These are phyloP conservation scores for Psidium guajava DNA, from an alignment of 345 rosid genomes.

Conservation along the genomic window DNA sequence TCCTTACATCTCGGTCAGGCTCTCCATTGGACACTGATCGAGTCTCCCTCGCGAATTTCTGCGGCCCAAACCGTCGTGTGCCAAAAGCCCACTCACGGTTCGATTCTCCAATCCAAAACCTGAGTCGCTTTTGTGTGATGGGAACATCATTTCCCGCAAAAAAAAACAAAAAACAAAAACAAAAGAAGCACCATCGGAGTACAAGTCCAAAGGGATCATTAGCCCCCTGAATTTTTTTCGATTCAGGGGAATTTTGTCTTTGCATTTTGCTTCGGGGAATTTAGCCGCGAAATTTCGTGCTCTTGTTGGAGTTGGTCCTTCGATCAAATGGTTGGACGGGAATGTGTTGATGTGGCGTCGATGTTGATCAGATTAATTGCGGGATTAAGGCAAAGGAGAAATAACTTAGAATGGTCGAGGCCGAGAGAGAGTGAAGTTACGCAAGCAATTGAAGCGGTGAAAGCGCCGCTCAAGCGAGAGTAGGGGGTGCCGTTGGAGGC, in stretches of 20 bases:
- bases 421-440: background rate
- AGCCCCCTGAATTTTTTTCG: background rate
- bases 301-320: background rate
- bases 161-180: no score
- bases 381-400: background rate
- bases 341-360: no score
- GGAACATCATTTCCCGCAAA: background rate
- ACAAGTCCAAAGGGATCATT: background rate
- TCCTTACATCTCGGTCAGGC: background rate
- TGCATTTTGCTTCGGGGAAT: background rate
- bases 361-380: no score
- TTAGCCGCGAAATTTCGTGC: background rate
- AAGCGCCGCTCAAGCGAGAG: background rate
- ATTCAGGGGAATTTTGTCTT: background rate
- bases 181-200: background rate
- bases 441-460: background rate
- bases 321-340: background rate
- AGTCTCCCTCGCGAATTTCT: background rate
- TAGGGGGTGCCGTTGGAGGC: background rate
- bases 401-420: background rate
- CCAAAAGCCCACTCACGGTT: background rate
- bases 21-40: background rate
- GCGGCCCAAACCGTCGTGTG: background rate
- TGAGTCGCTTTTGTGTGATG: background rate
- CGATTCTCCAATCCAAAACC: background rate